Percentiles rank a stretch among this genome's conserved stretches.
These are phyloP conservation scores for Peronospora destructor DNA, from an alignment of 352 stramenopile genomes.

Conservation along the genomic window DNA sequence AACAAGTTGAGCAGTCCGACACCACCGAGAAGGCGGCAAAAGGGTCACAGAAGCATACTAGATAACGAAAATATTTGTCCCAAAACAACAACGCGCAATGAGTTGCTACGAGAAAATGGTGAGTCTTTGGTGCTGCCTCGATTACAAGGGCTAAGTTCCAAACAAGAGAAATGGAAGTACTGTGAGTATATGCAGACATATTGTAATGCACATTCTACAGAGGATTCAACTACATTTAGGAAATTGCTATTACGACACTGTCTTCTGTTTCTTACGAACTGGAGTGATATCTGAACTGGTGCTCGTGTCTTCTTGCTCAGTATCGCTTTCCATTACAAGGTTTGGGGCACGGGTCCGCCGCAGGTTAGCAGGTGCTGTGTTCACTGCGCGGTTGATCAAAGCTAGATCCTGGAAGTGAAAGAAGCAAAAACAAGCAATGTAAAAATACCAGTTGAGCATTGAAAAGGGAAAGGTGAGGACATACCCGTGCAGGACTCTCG, in stretches of 20 bases:
- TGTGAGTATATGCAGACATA: slow-evolving; percentile 1
- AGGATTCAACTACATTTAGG: slow-evolving; percentile 10
- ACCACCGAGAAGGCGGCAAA: slow-evolving; percentile 18
- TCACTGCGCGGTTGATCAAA: slow-evolving; percentile 74
- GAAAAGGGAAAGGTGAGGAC: slow-evolving; percentile 11
- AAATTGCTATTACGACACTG: slow-evolving; percentile 10
- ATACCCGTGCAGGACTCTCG: slow-evolving; percentile 74
- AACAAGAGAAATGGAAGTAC: neutral
- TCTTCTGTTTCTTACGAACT: slow-evolving; percentile 29
- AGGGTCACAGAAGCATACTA: slow-evolving; percentile 24
- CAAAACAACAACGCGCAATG: neutral
- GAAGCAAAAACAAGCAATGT: neutral
- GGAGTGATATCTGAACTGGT: slow-evolving; percentile 7
- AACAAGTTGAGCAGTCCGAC: slow-evolving; percentile 20
- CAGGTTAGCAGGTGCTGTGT: slow-evolving; percentile 26
- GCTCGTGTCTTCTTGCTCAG: slow-evolving; percentile 20
- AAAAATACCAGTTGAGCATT: slow-evolving; percentile 2
- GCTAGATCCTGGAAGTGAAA: slow-evolving; percentile 42
- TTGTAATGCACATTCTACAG: slow-evolving; percentile 29
- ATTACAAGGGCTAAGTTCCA: neutral
- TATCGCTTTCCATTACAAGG: slow-evolving; percentile 30
- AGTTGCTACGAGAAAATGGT: neutral
- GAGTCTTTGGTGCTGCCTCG: neutral
- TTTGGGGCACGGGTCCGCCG: slow-evolving; percentile 12
- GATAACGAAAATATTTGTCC: slow-evolving; percentile 21